These are phyloP conservation scores for Leptosphaerulina australis DNA, from an alignment of 2,329 filamentous ascomycete species.

Conservation along the genomic window DNA sequence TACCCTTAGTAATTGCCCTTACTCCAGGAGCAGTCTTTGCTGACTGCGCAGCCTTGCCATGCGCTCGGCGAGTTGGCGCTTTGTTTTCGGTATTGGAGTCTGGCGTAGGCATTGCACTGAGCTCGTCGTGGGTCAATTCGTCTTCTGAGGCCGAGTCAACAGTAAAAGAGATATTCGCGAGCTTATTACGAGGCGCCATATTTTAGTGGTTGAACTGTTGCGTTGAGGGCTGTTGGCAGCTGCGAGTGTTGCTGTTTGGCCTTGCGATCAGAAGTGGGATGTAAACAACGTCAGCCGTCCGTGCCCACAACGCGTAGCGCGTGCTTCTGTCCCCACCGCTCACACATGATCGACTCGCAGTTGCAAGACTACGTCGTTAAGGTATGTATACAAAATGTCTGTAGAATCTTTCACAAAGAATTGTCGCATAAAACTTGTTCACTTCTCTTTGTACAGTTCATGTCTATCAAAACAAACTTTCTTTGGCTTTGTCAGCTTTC, in stretches of 20 bases:
- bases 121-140: slow-evolving; percentile 47
- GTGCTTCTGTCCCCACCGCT: slow-evolving; percentile 2
- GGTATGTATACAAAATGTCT: too few species aligned
- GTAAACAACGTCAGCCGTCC: slow-evolving; percentile 16
- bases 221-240: slow-evolving; percentile 2
- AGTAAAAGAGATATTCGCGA: slow-evolving; percentile 47
- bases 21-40: slow-evolving; percentile 31
- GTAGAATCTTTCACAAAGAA: too few species aligned
- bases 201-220: slow-evolving; percentile 3
- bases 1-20: slow-evolving; percentile 45
- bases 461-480: too few species aligned
- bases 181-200: slow-evolving; percentile 44
- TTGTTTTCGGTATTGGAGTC: slow-evolving; percentile 51
- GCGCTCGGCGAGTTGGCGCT: slow-evolving; percentile 43
- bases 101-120: slow-evolving; percentile 46
- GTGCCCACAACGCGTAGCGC: slow-evolving; percentile 7
- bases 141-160: slow-evolving; percentile 51
- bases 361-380: too few species aligned
- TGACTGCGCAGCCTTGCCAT: slow-evolving; percentile 38
- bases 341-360: too few species aligned
- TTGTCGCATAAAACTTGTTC: too few species aligned
- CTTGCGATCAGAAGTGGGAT: slow-evolving; percentile 11
- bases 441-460: too few species aligned
- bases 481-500: too few species aligned
- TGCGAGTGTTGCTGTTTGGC: slow-evolving; percentile 11